These are phyloP conservation scores for Diplodia intermedia DNA, from an alignment of 2,329 filamentous ascomycete genomes.

Conservation along the genomic window DNA sequence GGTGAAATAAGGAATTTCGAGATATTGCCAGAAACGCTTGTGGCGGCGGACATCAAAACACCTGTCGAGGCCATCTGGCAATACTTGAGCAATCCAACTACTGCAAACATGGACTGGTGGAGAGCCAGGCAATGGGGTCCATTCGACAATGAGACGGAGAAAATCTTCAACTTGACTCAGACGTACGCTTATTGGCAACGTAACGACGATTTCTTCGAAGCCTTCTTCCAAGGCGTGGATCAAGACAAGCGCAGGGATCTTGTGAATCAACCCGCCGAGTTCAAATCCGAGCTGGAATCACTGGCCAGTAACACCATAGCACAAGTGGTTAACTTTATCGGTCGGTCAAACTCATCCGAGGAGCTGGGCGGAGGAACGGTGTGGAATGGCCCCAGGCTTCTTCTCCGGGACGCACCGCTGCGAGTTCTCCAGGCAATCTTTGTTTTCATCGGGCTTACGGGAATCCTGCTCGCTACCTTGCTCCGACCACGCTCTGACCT, in stretches of 20 bases:
- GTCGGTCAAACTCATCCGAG: not conserved
- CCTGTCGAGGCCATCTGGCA: not conserved
- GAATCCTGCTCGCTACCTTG: not conserved
- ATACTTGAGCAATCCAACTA: not conserved
- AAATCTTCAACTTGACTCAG: not conserved
- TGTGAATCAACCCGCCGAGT: not conserved
- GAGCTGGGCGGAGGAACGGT: not conserved
- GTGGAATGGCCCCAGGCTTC: not conserved
- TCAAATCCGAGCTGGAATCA: conserved; percentile 1
- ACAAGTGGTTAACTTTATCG: not conserved
- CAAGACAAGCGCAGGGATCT: not conserved
- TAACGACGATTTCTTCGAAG: not conserved
- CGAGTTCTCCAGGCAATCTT: conserved; percentile 1
- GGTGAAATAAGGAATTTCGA: not conserved
- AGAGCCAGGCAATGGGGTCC: not conserved
- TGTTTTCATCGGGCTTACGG: not conserved
- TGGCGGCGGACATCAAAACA: not conserved
- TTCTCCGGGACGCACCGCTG: not conserved
- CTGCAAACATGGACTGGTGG: not conserved
- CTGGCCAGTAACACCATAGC: not conserved
- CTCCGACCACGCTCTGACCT: conserved; percentile 1
- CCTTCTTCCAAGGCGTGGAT: not conserved
- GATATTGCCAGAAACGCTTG: not conserved
- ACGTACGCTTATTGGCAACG: not conserved
- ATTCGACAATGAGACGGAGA: not conserved